Evolutionary conservation across 345 rosid genomes (phyloP).

Genomic region (Ailanthus altissimus): DNA sequence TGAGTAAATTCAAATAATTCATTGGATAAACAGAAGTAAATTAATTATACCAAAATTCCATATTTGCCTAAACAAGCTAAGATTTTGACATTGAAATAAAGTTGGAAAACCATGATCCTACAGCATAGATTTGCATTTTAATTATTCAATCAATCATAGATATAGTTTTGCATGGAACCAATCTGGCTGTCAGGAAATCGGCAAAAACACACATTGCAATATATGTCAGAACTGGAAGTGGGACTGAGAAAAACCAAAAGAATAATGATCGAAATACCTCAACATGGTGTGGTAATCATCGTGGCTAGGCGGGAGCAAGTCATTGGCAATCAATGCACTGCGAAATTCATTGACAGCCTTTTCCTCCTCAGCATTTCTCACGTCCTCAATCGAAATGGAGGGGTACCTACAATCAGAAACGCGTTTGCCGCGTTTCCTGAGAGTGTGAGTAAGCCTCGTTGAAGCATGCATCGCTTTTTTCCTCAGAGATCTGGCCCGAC

Average conservation of each 20-base stretch:
- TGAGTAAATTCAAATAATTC: background rate
- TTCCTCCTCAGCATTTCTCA: conserved; percentile 79
- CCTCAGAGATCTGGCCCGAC: conserved; percentile 58
- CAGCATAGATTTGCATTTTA: background rate
- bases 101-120: background rate
- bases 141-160: background rate
- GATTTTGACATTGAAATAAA: background rate
- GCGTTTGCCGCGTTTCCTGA: conserved; percentile 71
- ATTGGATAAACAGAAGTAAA: background rate
- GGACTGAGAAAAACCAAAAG: background rate
- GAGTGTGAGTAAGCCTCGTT: conserved; percentile 57
- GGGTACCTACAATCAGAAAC: conserved; percentile 56
- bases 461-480: conserved; percentile 87
- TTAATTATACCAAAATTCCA: background rate
- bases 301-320: conserved; percentile 67
- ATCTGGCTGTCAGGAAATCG: background rate
- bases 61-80: background rate
- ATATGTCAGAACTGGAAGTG: background rate
- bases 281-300: conserved; percentile 93
- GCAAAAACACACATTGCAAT: background rate
- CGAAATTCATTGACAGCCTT: conserved; percentile 70
- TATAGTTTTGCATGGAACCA: background rate
- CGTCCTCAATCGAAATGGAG: conserved; percentile 65
- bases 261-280: conserved; percentile 44
- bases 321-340: conserved; percentile 53